Base-by-base conservation (phyloP, 768 basidiomycete genomes). In the Dioszegia crocea region DNA sequence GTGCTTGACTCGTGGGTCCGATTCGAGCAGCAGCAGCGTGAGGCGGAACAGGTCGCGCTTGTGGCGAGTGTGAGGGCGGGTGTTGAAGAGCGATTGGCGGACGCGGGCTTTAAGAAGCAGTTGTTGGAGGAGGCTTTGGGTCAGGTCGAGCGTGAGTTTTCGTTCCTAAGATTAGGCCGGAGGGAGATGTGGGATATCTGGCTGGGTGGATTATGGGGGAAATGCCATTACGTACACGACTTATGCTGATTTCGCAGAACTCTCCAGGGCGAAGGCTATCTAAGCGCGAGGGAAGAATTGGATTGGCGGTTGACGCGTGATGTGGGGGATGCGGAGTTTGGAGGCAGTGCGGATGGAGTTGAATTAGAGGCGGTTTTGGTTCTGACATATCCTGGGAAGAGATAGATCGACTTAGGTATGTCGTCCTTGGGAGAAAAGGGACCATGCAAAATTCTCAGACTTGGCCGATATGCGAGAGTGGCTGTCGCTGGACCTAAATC, bases 1-100 rank as follows among this genome's bases (percentile, higher is more conserved):
- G 93, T 98, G 39, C 85, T 99, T 57, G 96, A 98, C 82, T 89
- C 88, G 77, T 96, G 93, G 93, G 94, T 92, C 57, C 88, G 96
- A 76, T 92, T 86, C 79, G 94, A 98, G 82, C 93, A 96, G 76
- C 90, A 93, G 77, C 82, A 85, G 75, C 91, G 96, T 82, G 93
- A 99, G 82, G 88, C 84, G 73, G 91, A 99, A 81, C 96, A 99
- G 83, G 83, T 85, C 30, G 88, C 90, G 50, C 85, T 99, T 57
- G 87, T 91, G 64, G 86, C 87, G 83, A 80, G 82, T 51, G 88
- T 99, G 43, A 67, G 66, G 61, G 64, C 54, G 30, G 68, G 65
- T 38, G 64, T 77, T 30, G 66, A 73, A 41, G 63, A 68, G n/a
- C 68, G 75, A 61, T 56, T 77, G 17, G 72, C 70, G 76, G 88